Evolutionary conservation across 208 protist genomes (phyloP).

Genomic region (Naegleria gruberi): DNA sequence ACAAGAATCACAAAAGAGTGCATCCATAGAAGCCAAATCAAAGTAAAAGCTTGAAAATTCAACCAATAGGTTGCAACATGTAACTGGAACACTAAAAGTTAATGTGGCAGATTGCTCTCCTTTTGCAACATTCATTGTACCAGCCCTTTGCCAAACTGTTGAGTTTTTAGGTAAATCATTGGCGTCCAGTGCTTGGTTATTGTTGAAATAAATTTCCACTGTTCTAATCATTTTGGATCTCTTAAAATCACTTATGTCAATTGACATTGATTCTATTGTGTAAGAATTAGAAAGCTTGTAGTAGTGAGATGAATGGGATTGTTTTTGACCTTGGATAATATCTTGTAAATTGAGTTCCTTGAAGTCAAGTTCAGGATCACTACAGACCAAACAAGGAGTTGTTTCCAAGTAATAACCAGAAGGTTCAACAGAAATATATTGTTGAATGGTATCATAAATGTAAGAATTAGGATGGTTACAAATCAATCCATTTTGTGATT

Average conservation of each 20-base stretch:
- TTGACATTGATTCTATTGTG: background rate
- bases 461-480: background rate
- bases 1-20: background rate
- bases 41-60: background rate
- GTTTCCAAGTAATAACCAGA: background rate
- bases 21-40: background rate
- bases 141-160: background rate
- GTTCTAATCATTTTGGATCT: slow-evolving; percentile 5
- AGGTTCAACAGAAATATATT: background rate
- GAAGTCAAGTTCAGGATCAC: background rate
- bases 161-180: background rate
- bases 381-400: background rate
- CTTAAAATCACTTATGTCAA: background rate
- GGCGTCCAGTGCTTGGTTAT: background rate
- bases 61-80: background rate
- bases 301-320: background rate
- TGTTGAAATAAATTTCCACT: background rate
- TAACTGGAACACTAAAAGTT: background rate
- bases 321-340: background rate
- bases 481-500: background rate
- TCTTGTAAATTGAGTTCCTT: background rate
- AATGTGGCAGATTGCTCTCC: background rate
- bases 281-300: background rate
- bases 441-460: background rate
- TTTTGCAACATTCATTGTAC: background rate